Percentiles rank a stretch among this genome's conserved stretches.
phyloP scores from a whole-genome alignment of 2,329 filamentous ascomycete species.

The Sclerotinia subarctica region DNA sequence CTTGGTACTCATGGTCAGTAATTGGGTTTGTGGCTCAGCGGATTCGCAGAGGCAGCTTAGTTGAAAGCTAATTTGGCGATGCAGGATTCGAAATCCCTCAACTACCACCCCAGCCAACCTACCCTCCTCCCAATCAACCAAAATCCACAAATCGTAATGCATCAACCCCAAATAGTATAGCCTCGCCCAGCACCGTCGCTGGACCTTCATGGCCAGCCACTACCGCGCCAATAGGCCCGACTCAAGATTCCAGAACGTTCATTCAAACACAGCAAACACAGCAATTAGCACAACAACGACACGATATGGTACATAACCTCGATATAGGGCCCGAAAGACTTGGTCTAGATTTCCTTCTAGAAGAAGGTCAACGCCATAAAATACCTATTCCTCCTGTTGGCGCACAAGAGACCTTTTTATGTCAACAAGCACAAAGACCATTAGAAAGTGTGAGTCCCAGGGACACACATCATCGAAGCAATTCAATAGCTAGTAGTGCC shows the following conservation, averaged over 20 bases:
- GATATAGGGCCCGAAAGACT: slow-evolving; percentile 64
- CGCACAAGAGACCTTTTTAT: slow-evolving; percentile 39
- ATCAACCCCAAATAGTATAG: slow-evolving; percentile 43
- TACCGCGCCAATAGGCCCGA: slow-evolving; percentile 34
- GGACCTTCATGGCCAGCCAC: slow-evolving; percentile 36
- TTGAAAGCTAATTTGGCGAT: slow-evolving; percentile 13
- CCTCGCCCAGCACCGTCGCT: slow-evolving; percentile 41
- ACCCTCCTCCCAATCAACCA: slow-evolving; percentile 34
- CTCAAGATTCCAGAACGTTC: slow-evolving; percentile 31
- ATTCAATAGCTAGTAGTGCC: slow-evolving; percentile 27
- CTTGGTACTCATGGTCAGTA: slow-evolving; percentile 41
- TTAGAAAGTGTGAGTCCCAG: slow-evolving; percentile 26
- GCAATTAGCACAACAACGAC: slow-evolving; percentile 45
- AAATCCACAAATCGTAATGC: slow-evolving; percentile 37
- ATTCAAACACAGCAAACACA: slow-evolving; percentile 38
- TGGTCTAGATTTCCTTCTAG: slow-evolving; percentile 70
- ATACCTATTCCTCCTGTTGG: slow-evolving; percentile 45
- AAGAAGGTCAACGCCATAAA: slow-evolving; percentile 53
- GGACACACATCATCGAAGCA: slow-evolving; percentile 28
- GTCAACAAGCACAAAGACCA: slow-evolving; percentile 22
- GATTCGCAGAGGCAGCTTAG: not conserved
- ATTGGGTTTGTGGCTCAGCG: slow-evolving; percentile 9
- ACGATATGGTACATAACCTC: slow-evolving; percentile 52
- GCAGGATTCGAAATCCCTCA: slow-evolving; percentile 28
- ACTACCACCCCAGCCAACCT: slow-evolving; percentile 26